Evolutionary conservation across 495 filamentous ascomycete species (phyloP), one percentile per base, ranked within the genome.

Genomic region (Penicillium pulvis): DNA sequence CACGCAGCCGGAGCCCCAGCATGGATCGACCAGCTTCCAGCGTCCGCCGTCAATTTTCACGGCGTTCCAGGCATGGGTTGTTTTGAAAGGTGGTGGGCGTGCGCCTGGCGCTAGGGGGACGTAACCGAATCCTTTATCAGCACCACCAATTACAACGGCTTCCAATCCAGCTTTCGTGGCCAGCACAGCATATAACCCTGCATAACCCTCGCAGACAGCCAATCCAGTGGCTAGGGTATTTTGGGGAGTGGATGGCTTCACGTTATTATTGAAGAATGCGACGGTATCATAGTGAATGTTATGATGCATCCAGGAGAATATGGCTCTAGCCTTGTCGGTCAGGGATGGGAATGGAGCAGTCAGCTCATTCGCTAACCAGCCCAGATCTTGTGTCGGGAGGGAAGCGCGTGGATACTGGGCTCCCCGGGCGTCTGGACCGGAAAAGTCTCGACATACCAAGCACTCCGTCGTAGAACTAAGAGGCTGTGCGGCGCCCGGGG

Each of bases 271-370:
- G 69, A 93, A 92, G 78, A 97, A 94, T 43, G 84, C 79, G 36
- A 84, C 74, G 6, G 83, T 79, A 70, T 98, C 90, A 73, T 98
- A 98, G 46, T 77, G 77, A 58, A 98, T 85, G 65, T 97, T 98
- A 72, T 98, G 88, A 71, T 98, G 94, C 47, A 91, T 81, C 94
- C 93, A 98, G 8, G 91, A 90, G 71, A 98, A 98, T 57, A 98
- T 88, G 9, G 81, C 89, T 16, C 94, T 84, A 11, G 94, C 93
- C 73, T 96, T 96, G 70, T 98, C 94, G 3, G 93, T 96, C 0
- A 71, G 61, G 2, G 90, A 94, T 6, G 84, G 72, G 69, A 97
- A 97, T 2, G 91, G 91, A 8, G 79, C 71, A 49, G 90, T 93
- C 24, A 98, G 82, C 52, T 88, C 84, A 41, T 82, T 75, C 0